Evolutionary conservation across 768 basidiomycete species (phyloP).

Genomic region (Auriscalpium microsporum): DNA sequence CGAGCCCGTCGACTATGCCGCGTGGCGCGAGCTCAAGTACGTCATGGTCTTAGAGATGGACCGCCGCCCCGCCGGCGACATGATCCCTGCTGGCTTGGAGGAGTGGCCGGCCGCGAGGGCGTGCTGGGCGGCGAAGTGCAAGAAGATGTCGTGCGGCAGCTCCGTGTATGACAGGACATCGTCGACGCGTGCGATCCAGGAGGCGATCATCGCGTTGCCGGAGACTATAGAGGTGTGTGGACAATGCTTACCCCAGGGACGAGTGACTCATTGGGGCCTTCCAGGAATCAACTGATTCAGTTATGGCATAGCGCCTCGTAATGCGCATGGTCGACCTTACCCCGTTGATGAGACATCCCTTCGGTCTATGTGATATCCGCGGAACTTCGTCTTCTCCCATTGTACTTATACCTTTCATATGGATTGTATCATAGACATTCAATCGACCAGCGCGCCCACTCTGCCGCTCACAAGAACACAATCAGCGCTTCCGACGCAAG

Average conservation of each 20-base stretch:
- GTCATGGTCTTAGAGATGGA: conserved; percentile 52
- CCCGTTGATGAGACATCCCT: too few relatives aligned
- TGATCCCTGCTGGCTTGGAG: conserved; percentile 41
- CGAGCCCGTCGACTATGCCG: conserved; percentile 42
- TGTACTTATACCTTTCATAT: too few relatives aligned
- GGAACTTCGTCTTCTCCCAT: too few relatives aligned
- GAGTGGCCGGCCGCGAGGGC: conserved; percentile 52
- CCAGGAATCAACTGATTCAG: too few relatives aligned
- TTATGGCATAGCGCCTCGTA: too few relatives aligned
- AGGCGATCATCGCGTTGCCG: conserved; percentile 46
- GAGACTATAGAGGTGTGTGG: conserved; percentile 22
- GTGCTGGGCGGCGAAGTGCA: conserved; percentile 54
- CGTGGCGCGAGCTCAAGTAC: conserved; percentile 59
- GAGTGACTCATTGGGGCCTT: too few relatives aligned
- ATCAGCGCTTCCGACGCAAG: conserved; percentile 31
- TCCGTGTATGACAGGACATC: conserved; percentile 49
- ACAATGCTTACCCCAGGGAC: not conserved
- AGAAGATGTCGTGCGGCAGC: conserved; percentile 34
- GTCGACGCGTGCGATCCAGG: conserved; percentile 44
- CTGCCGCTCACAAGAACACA: conserved; percentile 20
- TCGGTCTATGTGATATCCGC: too few relatives aligned
- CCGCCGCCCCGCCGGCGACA: conserved; percentile 48
- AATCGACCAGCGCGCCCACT: too few relatives aligned
- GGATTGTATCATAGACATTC: too few relatives aligned
- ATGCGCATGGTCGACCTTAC: too few relatives aligned